Conservation (phyloP, 805 yeast genomes). For the Saccharomycopsis fibuligera region DNA sequence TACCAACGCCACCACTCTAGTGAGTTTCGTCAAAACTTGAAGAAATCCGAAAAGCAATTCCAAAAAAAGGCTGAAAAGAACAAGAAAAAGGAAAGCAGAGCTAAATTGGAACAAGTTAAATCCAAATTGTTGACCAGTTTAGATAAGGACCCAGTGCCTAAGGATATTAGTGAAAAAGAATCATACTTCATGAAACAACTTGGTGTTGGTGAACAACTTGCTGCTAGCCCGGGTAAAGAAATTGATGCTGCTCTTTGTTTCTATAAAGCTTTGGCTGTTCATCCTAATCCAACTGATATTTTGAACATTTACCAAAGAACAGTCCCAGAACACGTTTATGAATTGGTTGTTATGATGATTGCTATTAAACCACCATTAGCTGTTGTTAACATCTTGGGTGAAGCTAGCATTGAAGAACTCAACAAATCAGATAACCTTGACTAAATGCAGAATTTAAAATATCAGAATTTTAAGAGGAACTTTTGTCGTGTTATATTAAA, state of each 20-base stretch:
- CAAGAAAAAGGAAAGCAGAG: conserved; percentile 53
- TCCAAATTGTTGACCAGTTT: conserved; percentile 58
- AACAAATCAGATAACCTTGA: conserved; percentile 18
- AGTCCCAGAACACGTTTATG: conserved; percentile 76
- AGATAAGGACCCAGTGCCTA: conserved; percentile 68
- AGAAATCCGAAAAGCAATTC: conserved; percentile 56
- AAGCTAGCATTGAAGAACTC: conserved; percentile 28
- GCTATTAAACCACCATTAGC: conserved; percentile 84
- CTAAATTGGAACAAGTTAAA: conserved; percentile 54
- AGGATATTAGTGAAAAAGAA: conserved; percentile 64
- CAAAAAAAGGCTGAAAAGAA: conserved; percentile 48
- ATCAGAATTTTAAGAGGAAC: not conserved
- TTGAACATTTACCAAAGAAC: conserved; percentile 85
- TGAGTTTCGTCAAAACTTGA: conserved; percentile 73
- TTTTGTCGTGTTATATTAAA: not conserved
- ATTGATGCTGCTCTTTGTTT: conserved; percentile 82
- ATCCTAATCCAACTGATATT: conserved; percentile 92
- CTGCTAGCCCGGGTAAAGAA: conserved; percentile 59
- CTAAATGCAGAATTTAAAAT: not conserved
- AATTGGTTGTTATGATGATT: conserved; percentile 79
- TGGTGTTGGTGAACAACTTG: conserved; percentile 76
- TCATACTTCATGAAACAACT: conserved; percentile 76
- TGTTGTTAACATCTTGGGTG: conserved; percentile 59
- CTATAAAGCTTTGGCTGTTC: conserved; percentile 88
- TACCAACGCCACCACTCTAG: conserved; percentile 79